A percentile compares a stretch with the other conserved stretches of the same genome.
These are phyloP conservation scores for Claviceps sp. DNA, from an alignment of 2,329 filamentous ascomycete species.

Conservation along the genomic window DNA sequence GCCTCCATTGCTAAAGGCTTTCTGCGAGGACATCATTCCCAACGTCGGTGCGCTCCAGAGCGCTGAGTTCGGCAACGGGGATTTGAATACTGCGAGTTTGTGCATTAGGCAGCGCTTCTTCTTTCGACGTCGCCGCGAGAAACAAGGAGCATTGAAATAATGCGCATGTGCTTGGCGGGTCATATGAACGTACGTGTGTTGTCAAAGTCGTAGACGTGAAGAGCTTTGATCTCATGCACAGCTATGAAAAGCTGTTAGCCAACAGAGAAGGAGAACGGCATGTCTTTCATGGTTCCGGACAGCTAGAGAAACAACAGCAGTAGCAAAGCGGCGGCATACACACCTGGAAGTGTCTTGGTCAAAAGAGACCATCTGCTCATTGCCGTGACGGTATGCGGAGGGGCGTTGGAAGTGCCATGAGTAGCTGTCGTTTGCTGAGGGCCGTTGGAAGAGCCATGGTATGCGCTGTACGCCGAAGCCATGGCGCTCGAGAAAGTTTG, in stretches of 20 bases:
- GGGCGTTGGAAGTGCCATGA: conserved; percentile 19
- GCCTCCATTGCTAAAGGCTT: conserved; percentile 68
- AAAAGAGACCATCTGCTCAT: conserved; percentile 75
- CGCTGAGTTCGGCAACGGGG: conserved; percentile 75
- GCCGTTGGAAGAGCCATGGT: conserved; percentile 20
- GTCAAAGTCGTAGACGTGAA: conserved; percentile 97
- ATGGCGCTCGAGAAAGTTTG: conserved; percentile 19
- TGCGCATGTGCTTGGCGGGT: neutral
- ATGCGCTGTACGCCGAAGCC: conserved; percentile 26
- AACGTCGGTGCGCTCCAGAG: conserved; percentile 74
- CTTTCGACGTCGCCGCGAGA: neutral
- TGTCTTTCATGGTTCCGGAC: neutral
- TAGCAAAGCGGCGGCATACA: conserved; percentile 9
- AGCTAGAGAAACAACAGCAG: no score
- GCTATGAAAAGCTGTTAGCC: conserved; percentile 21
- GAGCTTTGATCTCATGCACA: conserved; percentile 55
- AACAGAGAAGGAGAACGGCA: neutral
- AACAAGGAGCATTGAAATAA: no score
- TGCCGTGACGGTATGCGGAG: conserved; percentile 50
- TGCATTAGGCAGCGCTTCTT: neutral
- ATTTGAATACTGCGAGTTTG: conserved; percentile 60
- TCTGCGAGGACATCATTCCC: conserved; percentile 60
- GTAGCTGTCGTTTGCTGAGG: conserved; percentile 25
- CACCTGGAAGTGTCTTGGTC: conserved; percentile 57
- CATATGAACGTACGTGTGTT: conserved; percentile 67